Evolutionary conservation across 2,329 filamentous ascomycete genomes (phyloP).

Genomic region (Colletotrichum caudatum): DNA sequence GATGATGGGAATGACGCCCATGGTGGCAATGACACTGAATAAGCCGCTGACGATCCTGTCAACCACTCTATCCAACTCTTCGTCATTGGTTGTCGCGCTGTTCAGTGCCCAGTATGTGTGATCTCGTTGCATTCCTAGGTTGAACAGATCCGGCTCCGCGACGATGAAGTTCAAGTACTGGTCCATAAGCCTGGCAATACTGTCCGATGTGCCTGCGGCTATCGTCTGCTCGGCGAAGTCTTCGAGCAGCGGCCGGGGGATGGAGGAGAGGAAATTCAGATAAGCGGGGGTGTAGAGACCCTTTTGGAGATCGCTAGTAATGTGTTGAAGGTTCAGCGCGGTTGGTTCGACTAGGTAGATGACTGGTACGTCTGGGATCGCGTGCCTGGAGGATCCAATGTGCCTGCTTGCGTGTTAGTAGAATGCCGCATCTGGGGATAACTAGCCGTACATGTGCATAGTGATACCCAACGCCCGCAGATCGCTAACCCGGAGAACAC

Average conservation of each 20-base stretch:
- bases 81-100: slow-evolving; percentile 89
- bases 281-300: slow-evolving; percentile 94
- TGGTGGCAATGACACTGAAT: slow-evolving; percentile 99
- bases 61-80: slow-evolving; percentile 86
- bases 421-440: slow-evolving; percentile 16
- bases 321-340: slow-evolving; percentile 80
- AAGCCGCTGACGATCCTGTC: slow-evolving; percentile 94
- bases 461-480: slow-evolving; percentile 94
- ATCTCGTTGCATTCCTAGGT: slow-evolving; percentile 83
- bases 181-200: slow-evolving; percentile 92
- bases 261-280: slow-evolving; percentile 95
- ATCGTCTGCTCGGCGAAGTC: slow-evolving; percentile 94
- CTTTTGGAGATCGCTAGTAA: slow-evolving; percentile 87
- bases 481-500: slow-evolving; percentile 93
- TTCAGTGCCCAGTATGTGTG: slow-evolving; percentile 97
- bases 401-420: slow-evolving; percentile 66
- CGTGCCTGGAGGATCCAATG: slow-evolving; percentile 82
- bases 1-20: slow-evolving; percentile 98
- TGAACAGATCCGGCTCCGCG: slow-evolving; percentile 94
- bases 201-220: slow-evolving; percentile 84
- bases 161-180: slow-evolving; percentile 99
- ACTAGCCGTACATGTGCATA: slow-evolving; percentile 81
- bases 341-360: slow-evolving; percentile 97
- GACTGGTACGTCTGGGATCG: slow-evolving; percentile 95
- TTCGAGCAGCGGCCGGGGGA: slow-evolving; percentile 90